Conservation (phyloP, 2,329 filamentous ascomycete species). For the Parascedosporium putredinis region DNA sequence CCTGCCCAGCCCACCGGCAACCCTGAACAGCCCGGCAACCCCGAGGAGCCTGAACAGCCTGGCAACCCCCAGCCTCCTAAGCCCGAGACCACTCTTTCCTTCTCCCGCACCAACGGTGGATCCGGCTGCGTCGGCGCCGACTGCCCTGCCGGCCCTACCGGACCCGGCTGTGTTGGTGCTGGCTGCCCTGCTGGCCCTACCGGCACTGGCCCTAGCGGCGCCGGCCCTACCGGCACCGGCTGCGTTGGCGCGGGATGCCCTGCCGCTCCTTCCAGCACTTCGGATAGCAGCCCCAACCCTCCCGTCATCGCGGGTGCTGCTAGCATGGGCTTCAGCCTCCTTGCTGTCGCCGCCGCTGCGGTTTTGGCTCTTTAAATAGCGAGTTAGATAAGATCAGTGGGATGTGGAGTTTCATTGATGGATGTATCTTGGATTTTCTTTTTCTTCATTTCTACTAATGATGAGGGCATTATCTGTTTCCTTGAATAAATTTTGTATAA, state of each 20-base stretch:
- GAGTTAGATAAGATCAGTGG: neutral
- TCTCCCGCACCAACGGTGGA: neutral
- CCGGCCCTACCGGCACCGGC: neutral
- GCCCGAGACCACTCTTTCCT: neutral
- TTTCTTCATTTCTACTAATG: neutral
- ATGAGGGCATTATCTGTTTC: neutral
- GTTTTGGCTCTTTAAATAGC: neutral
- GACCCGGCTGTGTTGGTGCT: no score
- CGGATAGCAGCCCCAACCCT: neutral
- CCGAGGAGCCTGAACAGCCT: neutral
- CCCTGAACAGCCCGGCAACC: neutral
- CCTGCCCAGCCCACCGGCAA: constrained; percentile 1
- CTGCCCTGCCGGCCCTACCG: no score
- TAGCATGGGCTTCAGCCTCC: constrained; percentile 1
- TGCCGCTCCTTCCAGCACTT: neutral
- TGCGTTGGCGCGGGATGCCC: neutral
- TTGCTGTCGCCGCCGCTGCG: neutral
- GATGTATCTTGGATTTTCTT: neutral
- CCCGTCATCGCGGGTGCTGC: neutral
- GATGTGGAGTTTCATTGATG: constrained; percentile 2
- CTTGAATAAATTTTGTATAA: no score
- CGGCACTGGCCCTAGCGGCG: neutral
- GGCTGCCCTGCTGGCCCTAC: no score
- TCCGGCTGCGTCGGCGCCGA: no score
- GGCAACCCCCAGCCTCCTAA: neutral